Base-by-base conservation (phyloP, 768 basidiomycete genomes). In the Lentinula raphanica region DNA sequence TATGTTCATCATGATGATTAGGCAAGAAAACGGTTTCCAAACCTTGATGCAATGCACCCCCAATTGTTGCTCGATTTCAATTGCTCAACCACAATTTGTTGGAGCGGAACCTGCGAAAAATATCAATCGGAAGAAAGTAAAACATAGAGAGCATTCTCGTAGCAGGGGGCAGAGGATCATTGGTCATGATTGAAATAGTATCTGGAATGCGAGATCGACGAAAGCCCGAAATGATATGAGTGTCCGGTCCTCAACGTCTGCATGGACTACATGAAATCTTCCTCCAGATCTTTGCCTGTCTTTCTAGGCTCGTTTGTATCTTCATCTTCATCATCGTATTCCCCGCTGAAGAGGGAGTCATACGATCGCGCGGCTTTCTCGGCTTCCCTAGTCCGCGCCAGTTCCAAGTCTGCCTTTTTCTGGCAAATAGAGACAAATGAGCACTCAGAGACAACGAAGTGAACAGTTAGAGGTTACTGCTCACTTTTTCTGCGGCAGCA, bases 191-290 rank as follows among this genome's bases (percentile, higher is more conserved):
- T n/a, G 48, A 27, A 49, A 25, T 23, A 2, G 1, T 11, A 28
- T 80, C 38, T 36, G 23, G 5, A 39, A n/a, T 11, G 35, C n/a
- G n/a, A 21, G 38, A 21, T 2, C 38, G 50, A 53, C 13, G 12
- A 8, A 36, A n/a, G 25, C 15, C 32, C 29, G 7, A 28, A 13
- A 31, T 17, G 12, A 53, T 21, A 19, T 44, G 7, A 8, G 19
- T 25, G 13, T 35, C 6, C 0, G 8, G 19, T 28, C 17, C 35
- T 32, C 15, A 23, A 39, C 13, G 21, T 3, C 46, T 80, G n/a
- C n/a, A n/a, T n/a, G n/a, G n/a, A n/a, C n/a, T 73, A 93, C 89
- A 94, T 94, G 68, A 94, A 94, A 68, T 94, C 92, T 49, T 94
- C 91, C 69, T 92, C 90, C 66, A 92, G 74, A 64, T 91, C 92